phyloP scores from a whole-genome alignment of 192 early-diverging fungal species.

The Gryganskiella cystojenkinii region DNA sequence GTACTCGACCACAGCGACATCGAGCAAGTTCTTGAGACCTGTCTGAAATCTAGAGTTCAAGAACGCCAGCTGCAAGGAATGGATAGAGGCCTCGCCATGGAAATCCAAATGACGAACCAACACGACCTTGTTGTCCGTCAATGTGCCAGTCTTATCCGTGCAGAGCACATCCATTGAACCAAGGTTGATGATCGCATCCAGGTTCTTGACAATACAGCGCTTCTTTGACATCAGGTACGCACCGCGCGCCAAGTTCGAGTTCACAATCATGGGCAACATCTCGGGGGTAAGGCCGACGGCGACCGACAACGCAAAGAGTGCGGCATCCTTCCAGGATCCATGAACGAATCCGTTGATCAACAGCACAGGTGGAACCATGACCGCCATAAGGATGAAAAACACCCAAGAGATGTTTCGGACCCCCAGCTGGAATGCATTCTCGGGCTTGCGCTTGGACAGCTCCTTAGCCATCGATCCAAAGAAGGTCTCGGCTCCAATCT shows the following conservation, averaged over 20 bases:
- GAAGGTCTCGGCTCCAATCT: slow-evolving; percentile 58
- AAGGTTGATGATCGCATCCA: slow-evolving; percentile 59
- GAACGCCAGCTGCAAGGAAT: slow-evolving; percentile 49
- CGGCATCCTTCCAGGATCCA: slow-evolving; percentile 46
- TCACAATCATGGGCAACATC: slow-evolving; percentile 67
- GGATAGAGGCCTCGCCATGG: slow-evolving; percentile 22
- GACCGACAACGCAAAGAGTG: slow-evolving; percentile 58
- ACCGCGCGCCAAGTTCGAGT: slow-evolving; percentile 60
- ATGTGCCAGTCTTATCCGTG: slow-evolving; percentile 62
- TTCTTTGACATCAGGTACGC: slow-evolving; percentile 57
- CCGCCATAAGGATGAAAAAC: slow-evolving; percentile 53
- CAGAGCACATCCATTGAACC: slow-evolving; percentile 62
- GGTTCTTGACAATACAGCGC: slow-evolving; percentile 58
- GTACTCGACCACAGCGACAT: slow-evolving; percentile 56
- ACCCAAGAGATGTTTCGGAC: slow-evolving; percentile 59
- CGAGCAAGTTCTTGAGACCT: slow-evolving; percentile 60
- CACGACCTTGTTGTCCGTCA: slow-evolving; percentile 59
- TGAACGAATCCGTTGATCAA: slow-evolving; percentile 54
- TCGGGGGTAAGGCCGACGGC: slow-evolving; percentile 64
- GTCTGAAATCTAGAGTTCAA: slow-evolving; percentile 60
- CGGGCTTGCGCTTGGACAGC: slow-evolving; percentile 24
- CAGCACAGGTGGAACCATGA: slow-evolving; percentile 60
- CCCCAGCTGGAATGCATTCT: slow-evolving; percentile 59
- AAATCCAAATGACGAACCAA: slow-evolving; percentile 46
- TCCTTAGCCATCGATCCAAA: slow-evolving; percentile 58